Conservation (phyloP, 257 asterid genomes). For the Jacaranda mimosifolia region DNA sequence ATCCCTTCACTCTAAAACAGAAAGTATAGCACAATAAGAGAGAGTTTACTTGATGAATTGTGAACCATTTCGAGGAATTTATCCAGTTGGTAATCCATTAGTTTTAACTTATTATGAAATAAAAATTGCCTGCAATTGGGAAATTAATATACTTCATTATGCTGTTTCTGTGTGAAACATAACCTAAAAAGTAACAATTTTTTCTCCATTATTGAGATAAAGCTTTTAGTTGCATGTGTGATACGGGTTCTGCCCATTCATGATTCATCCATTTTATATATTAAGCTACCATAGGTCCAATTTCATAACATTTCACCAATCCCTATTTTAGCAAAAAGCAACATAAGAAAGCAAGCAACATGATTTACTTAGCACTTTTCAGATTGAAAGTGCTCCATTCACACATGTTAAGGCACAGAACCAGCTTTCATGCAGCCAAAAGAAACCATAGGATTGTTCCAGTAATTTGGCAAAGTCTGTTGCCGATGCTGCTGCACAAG, state of each 20-base stretch:
- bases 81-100: neutral
- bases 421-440: neutral
- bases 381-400: neutral
- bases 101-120: neutral
- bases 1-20: neutral
- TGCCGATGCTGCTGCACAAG: too few species aligned
- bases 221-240: neutral
- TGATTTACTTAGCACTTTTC: neutral
- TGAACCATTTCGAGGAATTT: neutral
- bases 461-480: too few species aligned
- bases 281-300: neutral
- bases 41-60: neutral
- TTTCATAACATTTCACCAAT: neutral
- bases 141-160: neutral
- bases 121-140: constrained; percentile 3
- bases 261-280: neutral
- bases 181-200: neutral
- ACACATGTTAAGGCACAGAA: neutral
- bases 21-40: neutral
- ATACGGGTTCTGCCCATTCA: neutral
- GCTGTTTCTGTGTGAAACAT: neutral
- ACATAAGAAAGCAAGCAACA: neutral
- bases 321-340: neutral
- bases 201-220: constrained; percentile 1
- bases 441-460: too few species aligned